These are phyloP conservation scores for Colletotrichum liaoningense DNA, from an alignment of 2,329 filamentous ascomycete genomes.

Conservation along the genomic window DNA sequence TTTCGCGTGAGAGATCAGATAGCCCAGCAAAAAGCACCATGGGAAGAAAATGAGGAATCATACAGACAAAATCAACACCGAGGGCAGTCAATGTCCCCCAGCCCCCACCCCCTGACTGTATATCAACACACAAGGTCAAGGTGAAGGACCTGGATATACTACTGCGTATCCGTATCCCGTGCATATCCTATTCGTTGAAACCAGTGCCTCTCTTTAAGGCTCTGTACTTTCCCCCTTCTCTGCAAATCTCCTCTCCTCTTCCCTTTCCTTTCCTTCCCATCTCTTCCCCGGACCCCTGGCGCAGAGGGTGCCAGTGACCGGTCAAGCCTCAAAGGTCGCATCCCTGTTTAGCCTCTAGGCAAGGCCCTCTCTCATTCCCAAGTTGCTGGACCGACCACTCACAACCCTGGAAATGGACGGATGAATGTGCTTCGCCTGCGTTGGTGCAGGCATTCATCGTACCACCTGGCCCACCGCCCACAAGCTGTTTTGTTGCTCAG, in stretches of 20 bases:
- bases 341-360: constrained; percentile 23
- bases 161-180: not conserved
- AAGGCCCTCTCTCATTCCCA: constrained; percentile 33
- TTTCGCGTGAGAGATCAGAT: not conserved
- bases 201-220: not conserved
- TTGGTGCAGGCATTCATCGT: constrained; percentile 34
- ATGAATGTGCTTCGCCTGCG: constrained; percentile 28
- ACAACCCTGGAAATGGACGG: constrained; percentile 1
- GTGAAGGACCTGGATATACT: not conserved
- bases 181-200: not conserved
- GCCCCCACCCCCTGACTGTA: not conserved
- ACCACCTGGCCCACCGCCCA: constrained; percentile 12
- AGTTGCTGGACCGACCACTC: constrained; percentile 33
- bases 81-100: not conserved
- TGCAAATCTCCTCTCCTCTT: not conserved
- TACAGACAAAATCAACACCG: not conserved
- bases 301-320: constrained; percentile 22
- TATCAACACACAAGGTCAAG: not conserved
- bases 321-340: constrained; percentile 13
- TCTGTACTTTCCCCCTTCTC: not conserved
- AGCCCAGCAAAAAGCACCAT: not conserved
- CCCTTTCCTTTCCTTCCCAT: not conserved
- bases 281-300: constrained; percentile 19
- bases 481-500: not conserved
- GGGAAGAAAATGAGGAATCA: not conserved